Base-by-base conservation (phyloP, 352 stramenopile genomes). In the Pythium graminicola region DNA sequence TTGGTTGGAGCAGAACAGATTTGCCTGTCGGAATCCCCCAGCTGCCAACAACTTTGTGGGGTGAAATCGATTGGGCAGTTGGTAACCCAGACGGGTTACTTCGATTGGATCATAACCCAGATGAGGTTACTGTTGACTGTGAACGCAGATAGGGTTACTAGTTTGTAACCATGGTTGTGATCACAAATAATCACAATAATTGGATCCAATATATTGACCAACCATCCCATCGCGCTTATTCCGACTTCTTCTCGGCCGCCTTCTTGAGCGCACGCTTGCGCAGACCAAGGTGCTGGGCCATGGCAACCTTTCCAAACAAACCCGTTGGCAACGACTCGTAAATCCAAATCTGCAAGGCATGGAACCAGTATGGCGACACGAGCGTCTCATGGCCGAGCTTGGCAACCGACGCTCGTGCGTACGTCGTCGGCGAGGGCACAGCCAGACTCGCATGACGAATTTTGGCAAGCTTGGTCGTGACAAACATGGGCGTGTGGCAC, bases 391-490 rank as follows among this genome's bases (percentile, higher is more conserved):
- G 93, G 48, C 95, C 96, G 48, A 99, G 85, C 56, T 93, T 95
- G 35, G 75, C 84, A 41, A 98, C 85, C 8, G 84, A 95, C 20
- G 94, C 76, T 48, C 81, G 81, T 44, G 91, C 95, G 78, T 97
- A 99, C 31, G 84, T 84, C 9, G 81, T 60, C 7, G 96, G 85
- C 45, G 76, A 91, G 24, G 95, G 95, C 49, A 98, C 93, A 62
- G 90, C 92, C 56, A 98, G 82, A 53, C 69, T 93, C 53, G 92
- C 69, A 58, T 97, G 93, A 48, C 96, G 87, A 78, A 99, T 97
- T 76, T 99, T 99, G 50, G 96, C 95, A 42, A 99, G 74, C 77
- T 99, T 99, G 22, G 97, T 99, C 29, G 96, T 95, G 53, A 99
- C 96, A 60, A 99, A 99, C 76, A 99, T 98, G 27, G 97, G 97